Evolutionary conservation across 495 filamentous ascomycete genomes (phyloP), one percentile per base, ranked within the genome.

Genomic region (Hypoxylon cercidicola): DNA sequence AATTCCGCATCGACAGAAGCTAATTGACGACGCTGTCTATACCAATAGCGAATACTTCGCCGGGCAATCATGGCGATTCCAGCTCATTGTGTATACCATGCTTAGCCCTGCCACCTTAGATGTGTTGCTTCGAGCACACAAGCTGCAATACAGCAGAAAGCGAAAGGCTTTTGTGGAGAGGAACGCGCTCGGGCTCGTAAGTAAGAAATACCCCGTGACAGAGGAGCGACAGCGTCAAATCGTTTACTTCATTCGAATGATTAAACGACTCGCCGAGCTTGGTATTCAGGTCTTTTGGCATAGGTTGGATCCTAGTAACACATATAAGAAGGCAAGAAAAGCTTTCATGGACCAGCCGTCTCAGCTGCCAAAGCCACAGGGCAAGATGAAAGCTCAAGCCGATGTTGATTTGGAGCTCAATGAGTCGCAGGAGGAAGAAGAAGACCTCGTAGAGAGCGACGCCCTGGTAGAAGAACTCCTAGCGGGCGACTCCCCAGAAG

Each of bases 31-130:
- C 0, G 5, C 28, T 2, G 0, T 62, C 0, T 49, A 49, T n/a
- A 59, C 64, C 3, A 67, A 67, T 15, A 67, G 58, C 43, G 47
- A 44, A 0, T 55, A 62, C 12, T 67, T 67, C 37, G 46, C 54
- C 1, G 58, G 54, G 4, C 32, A 49, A 55, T 47, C 59, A 1
- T 48, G 15, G 37, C 34, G 48, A 16, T 62, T 58, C 21, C 48
- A 48, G 12, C 43, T 68, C 3, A 0, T 62, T 1, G 39, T 68
- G 0, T 1, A 5, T 3, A 51, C 64, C 32, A 0, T 16, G 3
- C 13, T 68, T 0, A 16, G 25, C 1, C 0, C 11, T 7, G 7
- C 6, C n/a, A 0, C 55, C 0, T 43, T 62, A 11, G 8, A 46
- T 5, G 19, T 63, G 1, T 41, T 68, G 12, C 59, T 49, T 13